Conservation (phyloP, 495 filamentous ascomycete genomes). For the Darksidea phi region DNA sequence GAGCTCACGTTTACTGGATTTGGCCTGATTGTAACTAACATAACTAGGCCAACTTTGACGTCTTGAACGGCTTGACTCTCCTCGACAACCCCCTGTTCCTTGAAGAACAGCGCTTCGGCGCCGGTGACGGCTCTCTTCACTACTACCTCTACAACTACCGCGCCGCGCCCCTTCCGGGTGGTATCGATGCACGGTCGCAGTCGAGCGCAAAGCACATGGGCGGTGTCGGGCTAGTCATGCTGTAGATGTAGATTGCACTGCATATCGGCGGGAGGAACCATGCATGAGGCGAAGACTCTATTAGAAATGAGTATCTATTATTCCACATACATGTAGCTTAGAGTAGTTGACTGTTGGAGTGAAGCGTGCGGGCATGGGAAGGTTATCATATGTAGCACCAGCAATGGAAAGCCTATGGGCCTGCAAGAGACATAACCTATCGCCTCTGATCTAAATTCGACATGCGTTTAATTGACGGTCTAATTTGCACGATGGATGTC, state of each 20-base stretch:
- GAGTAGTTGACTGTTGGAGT: too few species aligned
- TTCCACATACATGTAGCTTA: too few species aligned
- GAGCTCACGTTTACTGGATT: neutral
- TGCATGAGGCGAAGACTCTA: too few species aligned
- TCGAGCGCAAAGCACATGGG: conserved; percentile 73
- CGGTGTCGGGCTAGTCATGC: conserved; percentile 86
- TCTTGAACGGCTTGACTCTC: conserved; percentile 92
- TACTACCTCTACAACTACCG: conserved; percentile 98
- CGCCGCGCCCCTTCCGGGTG: conserved; percentile 73
- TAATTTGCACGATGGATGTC: too few species aligned
- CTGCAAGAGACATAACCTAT: too few species aligned
- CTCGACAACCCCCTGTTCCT: conserved; percentile 94
- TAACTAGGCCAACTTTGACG: conserved; percentile 73
- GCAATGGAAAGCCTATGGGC: too few species aligned
- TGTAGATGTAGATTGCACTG: conserved; percentile 47
- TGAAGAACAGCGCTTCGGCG: conserved; percentile 86
- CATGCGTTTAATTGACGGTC: too few species aligned
- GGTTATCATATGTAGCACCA: too few species aligned
- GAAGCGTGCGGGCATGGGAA: too few species aligned
- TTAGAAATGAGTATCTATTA: too few species aligned
- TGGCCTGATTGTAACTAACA: conserved; percentile 11
- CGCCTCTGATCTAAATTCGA: too few species aligned
- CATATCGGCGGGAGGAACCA: too few species aligned
- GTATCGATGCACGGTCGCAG: conserved; percentile 73
- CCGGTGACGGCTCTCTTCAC: conserved; percentile 89